These are phyloP conservation scores for Chrysoporthe deuterocubensis DNA, from an alignment of 2,329 filamentous ascomycete species.

Conservation along the genomic window DNA sequence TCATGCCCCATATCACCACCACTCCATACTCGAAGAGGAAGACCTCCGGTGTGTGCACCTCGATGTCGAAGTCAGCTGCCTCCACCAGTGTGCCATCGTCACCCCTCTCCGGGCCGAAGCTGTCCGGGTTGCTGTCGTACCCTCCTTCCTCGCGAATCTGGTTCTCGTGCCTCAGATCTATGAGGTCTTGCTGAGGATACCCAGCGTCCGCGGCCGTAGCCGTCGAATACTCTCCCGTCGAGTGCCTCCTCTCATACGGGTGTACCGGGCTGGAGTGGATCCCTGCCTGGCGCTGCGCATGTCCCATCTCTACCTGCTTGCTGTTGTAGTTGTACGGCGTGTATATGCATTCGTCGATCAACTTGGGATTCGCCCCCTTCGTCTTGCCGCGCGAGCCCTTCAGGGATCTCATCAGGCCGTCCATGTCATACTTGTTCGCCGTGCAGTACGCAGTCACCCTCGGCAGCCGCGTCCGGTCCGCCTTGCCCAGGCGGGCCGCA, in stretches of 20 bases:
- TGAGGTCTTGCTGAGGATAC: constrained; percentile 66
- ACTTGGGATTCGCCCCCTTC: constrained; percentile 81
- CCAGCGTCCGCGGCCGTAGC: constrained; percentile 23
- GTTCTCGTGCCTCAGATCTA: constrained; percentile 58
- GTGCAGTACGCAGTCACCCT: constrained; percentile 97
- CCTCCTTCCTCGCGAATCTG: constrained; percentile 33
- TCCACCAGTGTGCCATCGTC: constrained; percentile 43
- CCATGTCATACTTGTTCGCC: constrained; percentile 87
- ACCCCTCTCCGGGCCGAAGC: constrained; percentile 31
- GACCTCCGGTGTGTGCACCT: constrained; percentile 89
- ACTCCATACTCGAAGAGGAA: constrained; percentile 98
- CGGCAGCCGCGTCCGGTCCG: constrained; percentile 83
- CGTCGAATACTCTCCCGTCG: constrained; percentile 61
- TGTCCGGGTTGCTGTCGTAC: constrained; percentile 41
- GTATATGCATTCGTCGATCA: constrained; percentile 98
- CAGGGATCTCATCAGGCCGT: constrained; percentile 85
- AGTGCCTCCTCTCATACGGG: constrained; percentile 70
- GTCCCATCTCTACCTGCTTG: constrained; percentile 41
- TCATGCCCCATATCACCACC: constrained; percentile 98
- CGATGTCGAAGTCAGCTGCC: constrained; percentile 76
- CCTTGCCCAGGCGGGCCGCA: constrained; percentile 89
- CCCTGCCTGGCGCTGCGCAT: constrained; percentile 33
- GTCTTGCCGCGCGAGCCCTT: constrained; percentile 76
- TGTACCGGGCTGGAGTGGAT: constrained; percentile 45
- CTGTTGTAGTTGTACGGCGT: constrained; percentile 82